Evolutionary conservation across 208 protist species (phyloP).

Genomic region (Trypanosoma grayi): DNA sequence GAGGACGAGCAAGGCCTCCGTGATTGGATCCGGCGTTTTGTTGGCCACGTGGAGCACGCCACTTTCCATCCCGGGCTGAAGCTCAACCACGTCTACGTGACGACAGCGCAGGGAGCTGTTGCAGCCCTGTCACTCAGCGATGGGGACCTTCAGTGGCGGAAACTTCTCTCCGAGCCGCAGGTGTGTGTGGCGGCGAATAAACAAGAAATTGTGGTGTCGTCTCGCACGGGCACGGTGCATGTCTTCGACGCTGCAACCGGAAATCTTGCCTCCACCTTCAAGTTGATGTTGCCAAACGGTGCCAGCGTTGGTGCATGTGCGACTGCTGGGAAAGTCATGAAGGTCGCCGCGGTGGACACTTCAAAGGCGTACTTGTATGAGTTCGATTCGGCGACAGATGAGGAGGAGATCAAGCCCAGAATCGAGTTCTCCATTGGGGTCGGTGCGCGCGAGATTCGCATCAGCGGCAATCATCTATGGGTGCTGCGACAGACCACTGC

Average conservation of each 20-base stretch:
- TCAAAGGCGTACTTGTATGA: slow-evolving; percentile 31
- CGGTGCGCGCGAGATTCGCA: not conserved
- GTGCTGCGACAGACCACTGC: not conserved
- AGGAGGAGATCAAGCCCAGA: slow-evolving; percentile 5
- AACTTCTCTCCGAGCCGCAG: slow-evolving; percentile 41
- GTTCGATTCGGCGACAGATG: slow-evolving; percentile 26
- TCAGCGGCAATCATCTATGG: slow-evolving; percentile 16
- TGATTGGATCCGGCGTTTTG: slow-evolving; percentile 77
- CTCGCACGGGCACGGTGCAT: slow-evolving; percentile 34
- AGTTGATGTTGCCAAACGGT: slow-evolving; percentile 26
- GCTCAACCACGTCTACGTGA: slow-evolving; percentile 40
- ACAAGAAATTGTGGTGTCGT: slow-evolving; percentile 44
- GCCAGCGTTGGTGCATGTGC: slow-evolving; percentile 36
- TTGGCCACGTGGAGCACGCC: slow-evolving; percentile 69
- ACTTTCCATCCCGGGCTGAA: slow-evolving; percentile 35
- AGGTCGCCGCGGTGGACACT: slow-evolving; percentile 31
- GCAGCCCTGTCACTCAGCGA: slow-evolving; percentile 39
- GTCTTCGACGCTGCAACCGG: slow-evolving; percentile 53
- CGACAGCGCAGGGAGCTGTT: slow-evolving; percentile 69
- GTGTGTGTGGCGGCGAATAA: slow-evolving; percentile 46
- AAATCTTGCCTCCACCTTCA: slow-evolving; percentile 51
- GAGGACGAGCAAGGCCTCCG: slow-evolving; percentile 85
- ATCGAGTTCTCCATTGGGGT: slow-evolving; percentile 6
- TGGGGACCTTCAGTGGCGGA: slow-evolving; percentile 56
- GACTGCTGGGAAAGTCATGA: slow-evolving; percentile 23